Evolutionary conservation across 768 basidiomycete genomes (phyloP).

Genomic region (Postia placenta): DNA sequence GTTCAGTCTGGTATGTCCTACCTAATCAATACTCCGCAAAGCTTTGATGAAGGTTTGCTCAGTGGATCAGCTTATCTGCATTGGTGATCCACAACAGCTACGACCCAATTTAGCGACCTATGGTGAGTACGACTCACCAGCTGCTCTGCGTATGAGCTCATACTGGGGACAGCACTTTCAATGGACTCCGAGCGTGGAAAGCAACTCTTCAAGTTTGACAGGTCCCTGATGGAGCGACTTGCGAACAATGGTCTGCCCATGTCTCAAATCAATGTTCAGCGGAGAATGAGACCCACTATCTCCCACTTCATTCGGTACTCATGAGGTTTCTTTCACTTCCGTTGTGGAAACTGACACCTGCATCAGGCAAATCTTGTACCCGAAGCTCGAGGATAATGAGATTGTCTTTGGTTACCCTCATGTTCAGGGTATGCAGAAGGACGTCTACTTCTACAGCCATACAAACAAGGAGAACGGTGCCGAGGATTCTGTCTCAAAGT

Average conservation of each 20-base stretch:
- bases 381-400: constrained; percentile 50
- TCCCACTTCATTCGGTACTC: constrained; percentile 55
- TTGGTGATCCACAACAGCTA: constrained; percentile 77
- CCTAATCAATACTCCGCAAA: background rate
- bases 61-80: constrained; percentile 68
- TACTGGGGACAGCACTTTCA: constrained; percentile 69
- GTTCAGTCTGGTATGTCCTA: constrained; percentile 37
- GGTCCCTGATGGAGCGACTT: constrained; percentile 73
- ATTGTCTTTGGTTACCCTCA: constrained; percentile 43
- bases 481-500: constrained; percentile 62
- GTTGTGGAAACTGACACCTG: too few species aligned
- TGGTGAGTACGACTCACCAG: background rate
- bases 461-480: constrained; percentile 53
- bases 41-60: constrained; percentile 14
- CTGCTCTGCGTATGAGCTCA: too few species aligned
- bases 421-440: constrained; percentile 56
- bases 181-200: constrained; percentile 55
- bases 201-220: constrained; percentile 50
- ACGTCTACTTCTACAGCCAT: constrained; percentile 67
- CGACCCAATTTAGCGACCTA: constrained; percentile 47
- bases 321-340: background rate
- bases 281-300: constrained; percentile 71
- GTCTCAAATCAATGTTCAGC: constrained; percentile 66
- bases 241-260: constrained; percentile 50
- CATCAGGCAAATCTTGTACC: constrained; percentile 57